Evolutionary conservation across 139 green algal genomes (phyloP).

Genomic region (Klebsormidium nitens): DNA sequence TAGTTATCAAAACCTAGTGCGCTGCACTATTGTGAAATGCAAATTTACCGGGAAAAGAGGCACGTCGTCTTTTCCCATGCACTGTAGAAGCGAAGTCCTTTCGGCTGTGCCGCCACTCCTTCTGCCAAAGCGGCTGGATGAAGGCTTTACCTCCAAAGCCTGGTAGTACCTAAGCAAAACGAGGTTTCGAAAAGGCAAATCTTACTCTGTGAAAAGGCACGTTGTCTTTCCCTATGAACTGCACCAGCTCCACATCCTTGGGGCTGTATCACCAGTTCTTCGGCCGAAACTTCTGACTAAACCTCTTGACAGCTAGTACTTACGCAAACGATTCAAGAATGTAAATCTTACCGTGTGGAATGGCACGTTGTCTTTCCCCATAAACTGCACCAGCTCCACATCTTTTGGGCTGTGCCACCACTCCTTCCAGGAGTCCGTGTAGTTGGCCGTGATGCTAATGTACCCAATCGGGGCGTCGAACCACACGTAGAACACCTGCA

Average conservation of each 20-base stretch:
- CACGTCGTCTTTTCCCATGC: too few relatives aligned
- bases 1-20: too few relatives aligned
- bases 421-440: conserved; percentile 73
- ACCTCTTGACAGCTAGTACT: neutral
- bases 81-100: too few relatives aligned
- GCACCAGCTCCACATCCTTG: conserved; percentile 89
- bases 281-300: too few relatives aligned
- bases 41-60: too few relatives aligned
- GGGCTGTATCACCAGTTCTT: too few relatives aligned
- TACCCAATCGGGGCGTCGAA: conserved; percentile 98
- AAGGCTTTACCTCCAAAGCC: neutral
- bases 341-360: conserved; percentile 85
- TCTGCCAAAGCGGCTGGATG: too few relatives aligned
- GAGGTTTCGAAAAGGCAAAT: too few relatives aligned
- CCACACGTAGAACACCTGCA: conserved; percentile 99
- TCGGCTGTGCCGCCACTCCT: too few relatives aligned
- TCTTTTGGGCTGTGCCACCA: conserved; percentile 90
- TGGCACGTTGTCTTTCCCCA: conserved; percentile 98
- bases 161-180: neutral
- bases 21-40: too few relatives aligned
- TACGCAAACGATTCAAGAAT: too few relatives aligned
- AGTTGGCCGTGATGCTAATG: conserved; percentile 94
- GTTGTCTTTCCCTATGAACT: conserved; percentile 99
- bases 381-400: conserved; percentile 98
- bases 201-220: conserved; percentile 93